Base-by-base conservation (phyloP, 805 yeast species). In the Ogataea allantospora region DNA sequence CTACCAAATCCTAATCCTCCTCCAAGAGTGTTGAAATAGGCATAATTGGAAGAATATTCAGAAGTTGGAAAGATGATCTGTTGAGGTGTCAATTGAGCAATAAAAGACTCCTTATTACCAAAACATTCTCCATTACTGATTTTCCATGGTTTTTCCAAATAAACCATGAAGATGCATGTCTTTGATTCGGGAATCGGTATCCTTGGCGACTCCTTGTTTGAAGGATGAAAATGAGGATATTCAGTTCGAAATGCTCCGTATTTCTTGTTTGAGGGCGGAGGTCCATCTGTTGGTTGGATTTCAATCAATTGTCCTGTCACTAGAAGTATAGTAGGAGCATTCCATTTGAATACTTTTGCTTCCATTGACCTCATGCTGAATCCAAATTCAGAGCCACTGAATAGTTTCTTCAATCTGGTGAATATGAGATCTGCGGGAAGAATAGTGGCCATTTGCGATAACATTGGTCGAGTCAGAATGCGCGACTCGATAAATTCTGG, bases 301-400 rank as follows among this genome's bases (percentile, higher is more conserved):
- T 60, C 56, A 16, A 80, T 56, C 31, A 77, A 56, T 48, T 69
- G 72, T 0, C 97, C 98, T 3, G 77, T 72, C 0, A 91, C 66
- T 0, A 89, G 43, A 7, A 89, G 48, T 1, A 91, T 57, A 0
- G 95, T 77, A 0, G 96, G 95, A 0, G 95, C 93, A 49, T 77
- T 79, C 96, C 97, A 91, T 51, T 88, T 87, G 66, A 87, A 78
- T 0, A 83, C 83, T 46, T 81, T 86, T 39, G 82, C 74, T 60
- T 89, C 96, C 41, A 91, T 73, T 0, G 96, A 83, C 20, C 95
- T 66, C 73, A 89, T 86, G 0, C 96, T 86, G 57, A 85, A 91
- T 2, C 98, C 98, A 33, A 79, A 68, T 32, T 77, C 82, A 7
- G 87, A 65, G 0, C 95, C 96, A 7, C 72, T 67, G 51, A 81